These are phyloP conservation scores for Chaetoceros muelleri DNA, from an alignment of 108 stramenopile genomes.

Conservation along the genomic window DNA sequence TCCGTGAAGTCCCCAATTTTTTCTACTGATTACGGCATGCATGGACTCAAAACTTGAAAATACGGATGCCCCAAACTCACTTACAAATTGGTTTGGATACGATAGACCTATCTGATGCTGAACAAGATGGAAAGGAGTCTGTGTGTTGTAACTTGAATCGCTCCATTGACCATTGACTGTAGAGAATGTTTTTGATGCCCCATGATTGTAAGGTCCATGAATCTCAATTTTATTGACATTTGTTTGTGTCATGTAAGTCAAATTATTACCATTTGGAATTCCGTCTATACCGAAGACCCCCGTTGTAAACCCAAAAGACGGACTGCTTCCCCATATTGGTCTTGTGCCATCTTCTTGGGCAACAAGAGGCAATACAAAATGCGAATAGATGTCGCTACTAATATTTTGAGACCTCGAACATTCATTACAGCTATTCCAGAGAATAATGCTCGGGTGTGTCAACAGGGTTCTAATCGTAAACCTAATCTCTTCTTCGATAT, in stretches of 20 bases:
- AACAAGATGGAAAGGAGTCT: slow-evolving; percentile 10
- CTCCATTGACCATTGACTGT: slow-evolving; percentile 32
- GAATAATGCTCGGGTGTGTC: slow-evolving; percentile 34
- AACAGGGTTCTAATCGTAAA: slow-evolving; percentile 29
- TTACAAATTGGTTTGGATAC: slow-evolving; percentile 14
- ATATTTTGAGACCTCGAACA: too few relatives aligned
- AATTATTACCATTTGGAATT: slow-evolving; percentile 19
- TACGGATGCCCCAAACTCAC: slow-evolving; percentile 37
- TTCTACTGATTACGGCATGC: slow-evolving; percentile 16
- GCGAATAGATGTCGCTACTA: slow-evolving; percentile 14
- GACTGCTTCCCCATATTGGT: slow-evolving; percentile 41
- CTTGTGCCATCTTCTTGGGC: slow-evolving; percentile 35
- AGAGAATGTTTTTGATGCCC: slow-evolving; percentile 18
- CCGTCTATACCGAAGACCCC: slow-evolving; percentile 29
- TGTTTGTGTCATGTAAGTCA: too few relatives aligned
- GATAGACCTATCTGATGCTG: slow-evolving; percentile 8
- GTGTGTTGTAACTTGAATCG: slow-evolving; percentile 4
- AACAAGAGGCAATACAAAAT: slow-evolving; percentile 33
- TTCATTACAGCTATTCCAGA: slow-evolving; percentile 61
- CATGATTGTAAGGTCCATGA: slow-evolving; percentile 40
- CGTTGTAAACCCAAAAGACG: slow-evolving; percentile 35
- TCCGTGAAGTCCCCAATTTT: slow-evolving; percentile 34
- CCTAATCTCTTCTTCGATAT: slow-evolving; percentile 26
- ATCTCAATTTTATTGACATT: slow-evolving; percentile 16
- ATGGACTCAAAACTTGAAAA: slow-evolving; percentile 46